phyloP scores from a whole-genome alignment of 768 basidiomycete species.

The Leccinum subgranulosum region DNA sequence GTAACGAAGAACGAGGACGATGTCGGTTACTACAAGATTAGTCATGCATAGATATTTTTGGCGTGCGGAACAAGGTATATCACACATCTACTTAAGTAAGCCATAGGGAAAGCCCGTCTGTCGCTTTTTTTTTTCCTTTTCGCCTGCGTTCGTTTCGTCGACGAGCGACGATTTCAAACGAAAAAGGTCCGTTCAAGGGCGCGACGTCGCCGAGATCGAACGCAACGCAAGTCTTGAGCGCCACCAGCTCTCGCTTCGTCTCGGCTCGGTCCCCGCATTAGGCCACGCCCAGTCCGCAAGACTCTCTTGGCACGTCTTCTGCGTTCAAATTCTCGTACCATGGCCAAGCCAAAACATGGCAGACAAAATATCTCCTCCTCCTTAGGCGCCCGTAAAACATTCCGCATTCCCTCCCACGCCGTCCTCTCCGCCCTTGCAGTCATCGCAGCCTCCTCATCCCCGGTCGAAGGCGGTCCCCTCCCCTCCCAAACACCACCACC shows the following conservation, averaged over 20 bases:
- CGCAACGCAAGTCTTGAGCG: neutral
- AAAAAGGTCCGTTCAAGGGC: neutral
- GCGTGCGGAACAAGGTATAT: neutral
- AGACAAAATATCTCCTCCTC: constrained; percentile 23
- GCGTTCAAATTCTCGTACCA: constrained; percentile 33
- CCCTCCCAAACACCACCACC: constrained; percentile 39
- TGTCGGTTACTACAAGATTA: constrained; percentile 34
- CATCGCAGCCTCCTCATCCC: constrained; percentile 46
- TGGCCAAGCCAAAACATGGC: constrained; percentile 54
- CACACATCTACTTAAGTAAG: constrained; percentile 18
- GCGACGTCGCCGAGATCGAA: neutral
- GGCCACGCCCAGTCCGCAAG: constrained; percentile 34
- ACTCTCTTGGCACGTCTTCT: constrained; percentile 38
- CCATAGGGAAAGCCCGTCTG: constrained; percentile 4
- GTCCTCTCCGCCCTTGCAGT: constrained; percentile 56
- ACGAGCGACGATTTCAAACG: neutral
- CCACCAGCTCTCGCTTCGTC: neutral
- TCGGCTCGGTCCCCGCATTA: constrained; percentile 20
- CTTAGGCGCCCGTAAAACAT: neutral
- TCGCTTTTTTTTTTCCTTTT: neutral
- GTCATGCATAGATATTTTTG: constrained; percentile 13
- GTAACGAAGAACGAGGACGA: constrained; percentile 57
- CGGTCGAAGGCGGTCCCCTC: constrained; percentile 47
- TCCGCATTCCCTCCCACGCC: constrained; percentile 42
- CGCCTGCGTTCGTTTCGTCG: neutral